Evolutionary conservation across 106 monocot genomes (phyloP).

Genomic region (Dendrobium officinale): DNA sequence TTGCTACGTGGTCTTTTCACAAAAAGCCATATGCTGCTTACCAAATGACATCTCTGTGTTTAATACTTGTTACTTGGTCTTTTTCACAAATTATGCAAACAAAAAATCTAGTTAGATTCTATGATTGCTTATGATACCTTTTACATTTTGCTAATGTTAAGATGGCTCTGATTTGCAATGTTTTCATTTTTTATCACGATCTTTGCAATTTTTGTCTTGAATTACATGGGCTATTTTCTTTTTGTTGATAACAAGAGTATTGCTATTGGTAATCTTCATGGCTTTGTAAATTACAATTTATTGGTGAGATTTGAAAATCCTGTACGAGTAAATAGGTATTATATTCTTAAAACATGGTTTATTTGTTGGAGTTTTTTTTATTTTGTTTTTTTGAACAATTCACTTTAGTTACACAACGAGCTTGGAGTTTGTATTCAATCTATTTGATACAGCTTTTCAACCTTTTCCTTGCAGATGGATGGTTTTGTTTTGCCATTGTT

Average conservation of each 20-base stretch:
- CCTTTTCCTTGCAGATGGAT: constrained; percentile 48
- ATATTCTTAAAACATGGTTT: background rate
- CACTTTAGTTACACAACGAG: background rate
- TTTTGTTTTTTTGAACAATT: background rate
- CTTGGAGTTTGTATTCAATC: background rate
- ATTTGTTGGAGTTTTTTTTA: background rate
- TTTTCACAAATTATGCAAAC: background rate
- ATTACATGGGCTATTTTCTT: background rate
- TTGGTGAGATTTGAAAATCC: background rate
- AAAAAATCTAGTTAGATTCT: background rate
- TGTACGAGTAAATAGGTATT: background rate
- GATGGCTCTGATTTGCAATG: background rate
- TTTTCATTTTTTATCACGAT: background rate
- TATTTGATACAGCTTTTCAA: background rate
- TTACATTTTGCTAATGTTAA: too few species aligned
- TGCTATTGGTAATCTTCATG: background rate
- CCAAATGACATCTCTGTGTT: background rate
- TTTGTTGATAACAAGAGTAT: background rate
- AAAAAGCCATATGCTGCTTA: background rate
- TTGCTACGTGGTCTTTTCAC: too few species aligned
- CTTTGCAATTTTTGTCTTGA: background rate
- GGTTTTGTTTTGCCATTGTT: constrained; percentile 58
- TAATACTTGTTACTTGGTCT: background rate
- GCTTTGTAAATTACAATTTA: background rate
- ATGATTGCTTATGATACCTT: background rate